Percentiles rank a stretch among this genome's conserved stretches.
Conservation (phyloP, 257 asterid genomes). For the Solanum megistacrolobum region DNA sequence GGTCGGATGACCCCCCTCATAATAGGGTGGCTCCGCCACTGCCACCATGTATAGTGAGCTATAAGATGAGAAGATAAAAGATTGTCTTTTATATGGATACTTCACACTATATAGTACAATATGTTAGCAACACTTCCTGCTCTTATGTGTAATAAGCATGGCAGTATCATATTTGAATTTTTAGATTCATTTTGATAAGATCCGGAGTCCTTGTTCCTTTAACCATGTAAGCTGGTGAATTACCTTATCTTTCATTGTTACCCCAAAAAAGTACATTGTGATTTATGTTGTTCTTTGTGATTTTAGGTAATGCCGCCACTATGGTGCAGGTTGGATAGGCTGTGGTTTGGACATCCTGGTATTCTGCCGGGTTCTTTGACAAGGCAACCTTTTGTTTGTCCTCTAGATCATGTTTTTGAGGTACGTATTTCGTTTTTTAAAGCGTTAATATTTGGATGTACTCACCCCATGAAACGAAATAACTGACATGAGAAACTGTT, state of each 20-base stretch:
- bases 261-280: background rate
- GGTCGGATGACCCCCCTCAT: too few relatives aligned
- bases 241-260: background rate
- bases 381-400: slow-evolving; percentile 91
- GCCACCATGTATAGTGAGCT: background rate
- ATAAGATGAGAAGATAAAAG: background rate
- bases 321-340: slow-evolving; percentile 99
- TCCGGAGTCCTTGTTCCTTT: background rate
- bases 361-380: slow-evolving; percentile 64
- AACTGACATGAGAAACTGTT: background rate
- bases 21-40: too few relatives aligned
- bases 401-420: slow-evolving; percentile 95
- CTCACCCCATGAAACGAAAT: background rate
- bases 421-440: slow-evolving; percentile 27
- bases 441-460: background rate
- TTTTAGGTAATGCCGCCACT: slow-evolving; percentile 99
- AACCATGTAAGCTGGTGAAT: background rate
- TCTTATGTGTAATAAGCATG: background rate
- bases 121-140: background rate
- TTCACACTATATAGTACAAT: background rate
- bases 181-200: background rate
- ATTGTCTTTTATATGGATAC: background rate
- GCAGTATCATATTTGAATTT: slow-evolving; percentile 8
- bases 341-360: slow-evolving; percentile 99
- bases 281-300: slow-evolving; percentile 50